These are phyloP conservation scores for Cucurbita argyrosperma DNA, from an alignment of 306 rosid genomes.

Conservation along the genomic window DNA sequence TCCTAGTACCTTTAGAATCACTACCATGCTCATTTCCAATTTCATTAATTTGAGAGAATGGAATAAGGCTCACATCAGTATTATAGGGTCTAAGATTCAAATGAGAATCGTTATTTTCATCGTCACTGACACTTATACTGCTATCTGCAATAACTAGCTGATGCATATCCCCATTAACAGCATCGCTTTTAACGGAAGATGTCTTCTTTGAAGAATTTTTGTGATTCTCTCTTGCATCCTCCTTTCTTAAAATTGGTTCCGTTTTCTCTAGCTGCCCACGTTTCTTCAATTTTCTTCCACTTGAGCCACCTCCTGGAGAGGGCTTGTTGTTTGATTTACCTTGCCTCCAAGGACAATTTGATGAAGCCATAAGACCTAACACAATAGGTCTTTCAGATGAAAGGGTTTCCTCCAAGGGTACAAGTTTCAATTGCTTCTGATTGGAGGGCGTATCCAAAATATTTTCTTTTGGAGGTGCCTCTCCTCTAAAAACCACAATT, in stretches of 20 bases:
- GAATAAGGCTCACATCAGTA: conserved; percentile 30
- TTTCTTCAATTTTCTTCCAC: conserved; percentile 32
- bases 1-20: conserved; percentile 32
- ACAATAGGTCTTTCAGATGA: conserved; percentile 24
- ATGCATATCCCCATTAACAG: conserved; percentile 18
- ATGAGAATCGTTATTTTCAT: conserved; percentile 4
- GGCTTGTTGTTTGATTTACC: conserved; percentile 18
- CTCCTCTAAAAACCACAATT: conserved; percentile 19
- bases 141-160: conserved; percentile 26
- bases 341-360: conserved; percentile 46
- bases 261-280: conserved; percentile 13
- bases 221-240: conserved; percentile 8
- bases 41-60: conserved; percentile 22
- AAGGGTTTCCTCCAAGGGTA: conserved; percentile 8
- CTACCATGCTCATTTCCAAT: conserved; percentile 12
- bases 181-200: neutral
- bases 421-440: conserved; percentile 7
- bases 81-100: conserved; percentile 10
- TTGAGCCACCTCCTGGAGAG: conserved; percentile 13
- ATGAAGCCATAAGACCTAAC: conserved; percentile 42
- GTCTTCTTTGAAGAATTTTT: conserved; percentile 24
- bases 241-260: conserved; percentile 21
- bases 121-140: neutral
- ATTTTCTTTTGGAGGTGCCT: conserved; percentile 11
- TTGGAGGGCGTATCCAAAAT: conserved; percentile 2